Evolutionary conservation across 371 early-diverging fungal species (phyloP), one percentile per base, ranked within the genome.

Genomic region (Mortierella sp.): DNA sequence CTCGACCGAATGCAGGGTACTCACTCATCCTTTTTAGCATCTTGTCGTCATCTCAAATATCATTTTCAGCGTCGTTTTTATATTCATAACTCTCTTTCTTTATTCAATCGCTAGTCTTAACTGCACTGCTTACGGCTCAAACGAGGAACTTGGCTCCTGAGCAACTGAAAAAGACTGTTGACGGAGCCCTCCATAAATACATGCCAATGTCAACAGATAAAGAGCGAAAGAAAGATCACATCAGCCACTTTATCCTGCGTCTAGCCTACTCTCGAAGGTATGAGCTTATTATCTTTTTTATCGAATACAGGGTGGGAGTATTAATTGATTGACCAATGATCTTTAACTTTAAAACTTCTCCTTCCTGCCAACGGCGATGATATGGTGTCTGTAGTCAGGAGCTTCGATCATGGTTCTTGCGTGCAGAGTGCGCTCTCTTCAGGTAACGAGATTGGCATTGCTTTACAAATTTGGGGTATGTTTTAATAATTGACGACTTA

Each of bases 191-290:
- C 39, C 88, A 87, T 1, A 86, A 91, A 72, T 87, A 93, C 73
- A 85, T 97, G 73, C 96, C 95, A 4, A 80, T 95, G 86, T 30
- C 66, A 88, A 90, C 90, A 68, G n/a, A 37, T 1, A 76, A 61
- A 28, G 93, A 98, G 77, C 91, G 99, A 54, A 86, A 93, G 51
- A 96, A 96, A 84, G 99, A 99, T 89, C 93, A 96, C 62, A 86
- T 97, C 59, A 93, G 94, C 63, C 99, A 99, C 78, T 98, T 93
- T 85, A 95, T 99, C 30, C 85, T 99, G 32, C 90, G 97, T 37
- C 88, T 99, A 65, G 98, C 98, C 2, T 98, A 95, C 74, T 95
- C 97, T 84, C 85, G 95, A 75, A 95, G 93, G 87, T 92, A 84
- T 35, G 40, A 18, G 43, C 43, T 14, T 32, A 1, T 35, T 4